Conservation (phyloP, 176 grass and related monocot species). For the Chloris gayana region DNA sequence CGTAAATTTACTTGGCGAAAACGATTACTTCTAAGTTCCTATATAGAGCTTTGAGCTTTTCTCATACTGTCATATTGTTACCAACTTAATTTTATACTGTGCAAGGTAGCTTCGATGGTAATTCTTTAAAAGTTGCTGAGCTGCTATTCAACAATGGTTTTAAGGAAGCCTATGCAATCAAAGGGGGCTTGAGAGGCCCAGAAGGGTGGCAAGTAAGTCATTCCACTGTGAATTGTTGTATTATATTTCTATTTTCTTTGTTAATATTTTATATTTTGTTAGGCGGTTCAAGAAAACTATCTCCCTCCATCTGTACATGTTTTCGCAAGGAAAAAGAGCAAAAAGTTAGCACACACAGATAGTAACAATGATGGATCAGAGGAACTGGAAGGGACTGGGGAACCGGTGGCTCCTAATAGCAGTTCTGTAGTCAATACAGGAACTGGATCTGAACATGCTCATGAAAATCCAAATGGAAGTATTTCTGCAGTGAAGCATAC, state of each 20-base stretch:
- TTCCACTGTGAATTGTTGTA: neutral
- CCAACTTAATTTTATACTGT: conserved; percentile 52
- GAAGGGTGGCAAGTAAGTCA: conserved; percentile 88
- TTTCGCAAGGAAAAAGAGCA: conserved; percentile 56
- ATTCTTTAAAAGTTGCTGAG: conserved; percentile 88
- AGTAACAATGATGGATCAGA: conserved; percentile 36
- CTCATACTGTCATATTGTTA: conserved; percentile 25
- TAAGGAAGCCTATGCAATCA: conserved; percentile 88
- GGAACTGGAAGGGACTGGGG: conserved; percentile 37
- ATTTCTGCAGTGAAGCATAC: conserved; percentile 25
- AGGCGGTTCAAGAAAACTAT: conserved; percentile 87
- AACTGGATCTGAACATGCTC: conserved; percentile 34
- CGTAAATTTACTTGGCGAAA: neutral
- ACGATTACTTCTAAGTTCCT: neutral
- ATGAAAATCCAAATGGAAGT: conserved; percentile 28
- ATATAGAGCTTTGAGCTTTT: neutral
- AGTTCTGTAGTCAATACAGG: conserved; percentile 18
- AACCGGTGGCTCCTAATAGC: conserved; percentile 37
- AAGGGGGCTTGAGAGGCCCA: conserved; percentile 81
- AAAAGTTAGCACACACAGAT: conserved; percentile 28
- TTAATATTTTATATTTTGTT: conserved; percentile 4
- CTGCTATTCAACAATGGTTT: conserved; percentile 87
- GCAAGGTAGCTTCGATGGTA: conserved; percentile 97
- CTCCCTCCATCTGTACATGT: conserved; percentile 81
- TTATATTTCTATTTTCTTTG: neutral